Percentiles rank a stretch among this genome's conserved stretches.
Evolutionary conservation across 371 early-diverging fungal genomes (phyloP).

Genomic region (Rhizopus delemar): DNA sequence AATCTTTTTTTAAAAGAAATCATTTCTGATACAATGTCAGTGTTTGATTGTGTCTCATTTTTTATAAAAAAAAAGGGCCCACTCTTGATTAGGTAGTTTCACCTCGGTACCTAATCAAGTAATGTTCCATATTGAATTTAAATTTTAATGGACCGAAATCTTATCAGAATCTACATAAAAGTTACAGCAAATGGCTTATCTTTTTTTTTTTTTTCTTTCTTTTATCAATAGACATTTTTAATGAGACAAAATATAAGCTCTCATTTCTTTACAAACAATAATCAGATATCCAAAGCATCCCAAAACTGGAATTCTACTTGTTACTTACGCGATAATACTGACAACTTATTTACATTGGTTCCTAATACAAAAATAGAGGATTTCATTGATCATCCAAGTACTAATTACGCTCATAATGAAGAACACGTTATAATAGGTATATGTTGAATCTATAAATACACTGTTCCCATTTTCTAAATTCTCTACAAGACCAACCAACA

Average conservation of each 20-base stretch:
- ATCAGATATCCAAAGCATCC: background rate
- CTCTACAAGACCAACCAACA: no score
- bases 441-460: no score
- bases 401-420: background rate
- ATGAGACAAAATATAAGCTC: background rate
- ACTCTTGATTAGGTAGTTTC: background rate
- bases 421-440: background rate
- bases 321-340: background rate
- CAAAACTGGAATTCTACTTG: background rate
- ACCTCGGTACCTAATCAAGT: background rate
- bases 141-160: background rate
- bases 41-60: no score
- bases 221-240: background rate
- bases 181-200: background rate
- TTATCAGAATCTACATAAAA: background rate
- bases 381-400: background rate
- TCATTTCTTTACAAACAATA: background rate
- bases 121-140: background rate
- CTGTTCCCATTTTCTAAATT: no score
- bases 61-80: no score
- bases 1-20: no score
- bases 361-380: background rate
- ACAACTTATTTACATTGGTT: background rate
- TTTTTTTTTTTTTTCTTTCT: conserved; percentile 2
- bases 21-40: no score